These are phyloP conservation scores for Eustoma russellianum DNA, from an alignment of 257 asterid species.

Conservation along the genomic window DNA sequence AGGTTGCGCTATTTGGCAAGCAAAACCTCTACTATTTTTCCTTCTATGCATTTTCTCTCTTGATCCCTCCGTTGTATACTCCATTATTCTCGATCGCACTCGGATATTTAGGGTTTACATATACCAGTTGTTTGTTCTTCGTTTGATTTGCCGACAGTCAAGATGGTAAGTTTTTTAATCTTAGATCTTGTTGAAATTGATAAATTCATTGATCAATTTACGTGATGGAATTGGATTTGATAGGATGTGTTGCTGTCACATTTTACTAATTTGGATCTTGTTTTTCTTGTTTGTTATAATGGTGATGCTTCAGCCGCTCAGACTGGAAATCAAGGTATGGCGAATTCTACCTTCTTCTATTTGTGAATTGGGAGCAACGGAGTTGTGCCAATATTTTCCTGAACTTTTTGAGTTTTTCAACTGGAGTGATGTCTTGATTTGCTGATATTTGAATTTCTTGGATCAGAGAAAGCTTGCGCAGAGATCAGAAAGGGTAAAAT, in stretches of 20 bases:
- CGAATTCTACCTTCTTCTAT: neutral
- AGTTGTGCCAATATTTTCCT: neutral
- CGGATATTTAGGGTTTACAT: conserved; percentile 26
- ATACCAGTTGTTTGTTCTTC: neutral
- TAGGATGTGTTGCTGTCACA: conserved; percentile 17
- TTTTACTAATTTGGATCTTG: conserved; percentile 5
- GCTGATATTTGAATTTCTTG: conserved; percentile 10
- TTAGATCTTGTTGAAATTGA: conserved; percentile 12
- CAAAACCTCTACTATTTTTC: conserved; percentile 19
- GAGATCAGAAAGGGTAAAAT: conserved; percentile 42
- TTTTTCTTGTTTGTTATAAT: conserved; percentile 4
- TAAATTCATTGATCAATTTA: neutral
- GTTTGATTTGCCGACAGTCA: conserved; percentile 6
- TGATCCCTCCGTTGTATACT: conserved; percentile 9
- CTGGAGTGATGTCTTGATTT: conserved; percentile 3
- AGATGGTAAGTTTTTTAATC: conserved; percentile 22
- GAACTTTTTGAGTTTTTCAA: neutral
- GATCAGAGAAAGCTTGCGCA: conserved; percentile 47
- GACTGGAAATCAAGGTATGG: conserved; percentile 42
- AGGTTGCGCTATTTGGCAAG: conserved; percentile 18
- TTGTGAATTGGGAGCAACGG: neutral
- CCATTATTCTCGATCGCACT: conserved; percentile 15
- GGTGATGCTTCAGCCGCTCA: conserved; percentile 31
- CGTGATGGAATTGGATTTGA: neutral
- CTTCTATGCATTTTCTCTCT: conserved; percentile 19